Base-by-base conservation (phyloP, 2,329 filamentous ascomycete species). In the Diplodia mutila region DNA sequence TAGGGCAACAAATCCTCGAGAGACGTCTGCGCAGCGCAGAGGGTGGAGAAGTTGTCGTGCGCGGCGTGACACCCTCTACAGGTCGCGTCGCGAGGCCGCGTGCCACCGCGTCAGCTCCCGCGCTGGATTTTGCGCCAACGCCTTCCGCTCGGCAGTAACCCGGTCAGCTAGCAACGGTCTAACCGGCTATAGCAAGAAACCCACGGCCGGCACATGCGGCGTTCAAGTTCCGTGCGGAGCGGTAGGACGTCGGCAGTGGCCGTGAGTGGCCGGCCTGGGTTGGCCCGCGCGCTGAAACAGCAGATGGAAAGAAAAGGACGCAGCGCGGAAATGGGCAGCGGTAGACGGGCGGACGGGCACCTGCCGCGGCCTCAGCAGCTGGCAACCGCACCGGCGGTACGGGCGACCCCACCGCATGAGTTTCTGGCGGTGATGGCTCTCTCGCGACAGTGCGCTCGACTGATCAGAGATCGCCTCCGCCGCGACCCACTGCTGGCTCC, bases 81-180 rank as follows among this genome's bases (percentile, higher is more conserved):
- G 59, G n/a, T 61, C 25, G 57, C 42, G 29, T 37, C 49, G 46
- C n/a, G 27, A 34, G 46, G 59, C 59, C 59, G 59, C 59, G 46
- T 63, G 59, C 59, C 59, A 63, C 59, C 59, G 59, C 59, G 59
- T 63, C 59, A 63, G 59, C 59, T 63, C 46, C 59, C 39, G 61
- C 46, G 32, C 21, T 21, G 14, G 25, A 51, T 27, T 48, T 25
- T 11, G 25, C 48, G 61, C 61, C 61, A 51, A 59, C 53, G 64
- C 64, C 23, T 66, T 55, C 53, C 53, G 53, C 53, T 52, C 64
- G 64, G 64, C 53, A 66, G 64, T 57, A 48, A 66, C 39, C 52
- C 64, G 64, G 64, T 21, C 64, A 66, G 29, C 46, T 42, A 29
- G 39, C 52, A 16, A 39, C 9, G 7, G 27, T 18, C 64, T 59